A percentile compares a stretch with the other conserved stretches of the same genome.
Evolutionary conservation across 129 eudicot species (phyloP).

Genomic region (Chrysanthemum makinoi): DNA sequence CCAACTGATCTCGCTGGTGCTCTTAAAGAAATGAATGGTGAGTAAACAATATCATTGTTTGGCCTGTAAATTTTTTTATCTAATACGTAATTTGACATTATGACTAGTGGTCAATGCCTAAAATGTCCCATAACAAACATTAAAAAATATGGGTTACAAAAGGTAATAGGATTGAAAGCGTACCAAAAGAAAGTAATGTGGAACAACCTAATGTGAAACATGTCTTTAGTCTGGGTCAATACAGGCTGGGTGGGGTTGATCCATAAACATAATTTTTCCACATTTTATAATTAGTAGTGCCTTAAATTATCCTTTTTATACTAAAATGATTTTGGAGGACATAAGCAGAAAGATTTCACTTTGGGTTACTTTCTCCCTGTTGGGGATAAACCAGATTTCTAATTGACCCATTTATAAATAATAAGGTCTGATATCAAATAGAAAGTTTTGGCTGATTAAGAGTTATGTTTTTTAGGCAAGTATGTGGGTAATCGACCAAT

Average conservation of each 20-base stretch:
- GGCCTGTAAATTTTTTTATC: background rate
- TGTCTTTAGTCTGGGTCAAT: background rate
- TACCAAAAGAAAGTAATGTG: background rate
- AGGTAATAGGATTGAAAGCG: no score
- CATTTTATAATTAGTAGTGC: background rate
- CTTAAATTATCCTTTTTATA: background rate
- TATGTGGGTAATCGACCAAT: slow-evolving; percentile 97
- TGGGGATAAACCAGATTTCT: background rate
- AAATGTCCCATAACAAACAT: background rate
- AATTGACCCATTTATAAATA: background rate
- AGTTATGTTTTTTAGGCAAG: slow-evolving; percentile 49
- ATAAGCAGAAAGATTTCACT: background rate
- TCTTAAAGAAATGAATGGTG: slow-evolving; percentile 98
- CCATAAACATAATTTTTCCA: background rate
- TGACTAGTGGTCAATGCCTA: background rate
- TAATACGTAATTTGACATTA: background rate
- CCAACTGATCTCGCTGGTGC: slow-evolving; percentile 89
- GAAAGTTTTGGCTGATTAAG: background rate
- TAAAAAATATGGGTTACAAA: no score
- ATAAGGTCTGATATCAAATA: background rate
- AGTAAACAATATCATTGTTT: slow-evolving; percentile 1
- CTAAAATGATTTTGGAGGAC: background rate
- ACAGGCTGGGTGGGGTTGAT: no score
- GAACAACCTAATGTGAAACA: background rate
- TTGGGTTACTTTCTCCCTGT: background rate